phyloP scores from a whole-genome alignment of 345 rosid species.

The Theobroma cacao region DNA sequence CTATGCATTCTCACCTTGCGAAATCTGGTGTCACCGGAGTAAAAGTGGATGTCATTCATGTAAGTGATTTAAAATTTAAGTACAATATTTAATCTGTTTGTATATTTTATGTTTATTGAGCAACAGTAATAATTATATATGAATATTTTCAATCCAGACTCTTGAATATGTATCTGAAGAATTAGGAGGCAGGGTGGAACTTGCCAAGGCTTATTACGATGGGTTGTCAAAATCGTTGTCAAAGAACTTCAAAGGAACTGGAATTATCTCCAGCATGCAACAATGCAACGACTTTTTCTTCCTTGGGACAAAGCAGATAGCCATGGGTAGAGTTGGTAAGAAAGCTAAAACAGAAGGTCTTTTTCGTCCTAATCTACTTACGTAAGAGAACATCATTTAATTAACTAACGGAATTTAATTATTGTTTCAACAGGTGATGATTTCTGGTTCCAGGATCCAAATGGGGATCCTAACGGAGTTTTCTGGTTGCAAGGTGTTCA shows the following conservation, averaged over 20 bases:
- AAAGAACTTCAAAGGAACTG: conserved; percentile 77
- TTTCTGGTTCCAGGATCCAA: conserved; percentile 93
- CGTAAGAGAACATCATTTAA: not conserved
- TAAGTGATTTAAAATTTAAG: conserved; percentile 26
- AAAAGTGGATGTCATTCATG: conserved; percentile 86
- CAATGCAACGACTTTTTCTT: conserved; percentile 88
- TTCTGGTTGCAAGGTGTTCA: conserved; percentile 92
- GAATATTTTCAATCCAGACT: conserved; percentile 25
- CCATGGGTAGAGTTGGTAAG: conserved; percentile 90
- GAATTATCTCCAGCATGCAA: conserved; percentile 82
- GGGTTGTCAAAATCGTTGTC: conserved; percentile 60
- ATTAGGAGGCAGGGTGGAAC: conserved; percentile 80
- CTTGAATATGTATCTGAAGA: conserved; percentile 76
- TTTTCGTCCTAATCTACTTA: not conserved
- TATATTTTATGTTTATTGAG: not conserved
- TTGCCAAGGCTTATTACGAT: conserved; percentile 63
- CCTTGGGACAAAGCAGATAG: conserved; percentile 79
- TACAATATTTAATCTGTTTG: not conserved
- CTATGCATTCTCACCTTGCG: conserved; percentile 84
- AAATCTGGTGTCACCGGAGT: conserved; percentile 66
- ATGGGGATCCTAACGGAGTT: conserved; percentile 85
- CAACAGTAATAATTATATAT: not conserved
- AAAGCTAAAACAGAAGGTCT: not conserved
- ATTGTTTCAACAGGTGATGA: conserved; percentile 62
- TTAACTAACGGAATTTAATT: not conserved